Percentiles rank a stretch among this genome's conserved stretches.
These are phyloP conservation scores for Thalassiosira mediterranea DNA, from an alignment of 352 stramenopile species.

Conservation along the genomic window DNA sequence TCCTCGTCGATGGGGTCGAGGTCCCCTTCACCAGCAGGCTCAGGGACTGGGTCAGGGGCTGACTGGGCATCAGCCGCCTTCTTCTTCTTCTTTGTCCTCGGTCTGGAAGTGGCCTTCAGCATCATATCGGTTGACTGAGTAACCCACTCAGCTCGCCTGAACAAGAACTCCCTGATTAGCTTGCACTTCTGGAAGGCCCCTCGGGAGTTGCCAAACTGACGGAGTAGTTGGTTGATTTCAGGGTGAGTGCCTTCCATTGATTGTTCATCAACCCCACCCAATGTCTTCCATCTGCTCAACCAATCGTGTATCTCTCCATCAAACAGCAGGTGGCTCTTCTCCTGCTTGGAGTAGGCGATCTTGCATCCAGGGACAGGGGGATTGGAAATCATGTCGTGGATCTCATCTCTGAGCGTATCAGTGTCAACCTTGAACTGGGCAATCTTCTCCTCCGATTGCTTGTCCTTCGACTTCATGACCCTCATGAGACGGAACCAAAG, in stretches of 20 bases:
- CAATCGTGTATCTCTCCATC: not conserved
- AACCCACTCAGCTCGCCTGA: slow-evolving; percentile 4
- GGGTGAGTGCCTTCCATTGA: slow-evolving; percentile 13
- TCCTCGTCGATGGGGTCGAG: too few relatives aligned
- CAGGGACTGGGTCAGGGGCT: too few relatives aligned
- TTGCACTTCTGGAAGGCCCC: not conserved
- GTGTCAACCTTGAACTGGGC: not conserved
- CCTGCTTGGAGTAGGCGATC: not conserved
- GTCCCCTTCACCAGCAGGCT: too few relatives aligned
- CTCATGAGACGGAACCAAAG: slow-evolving; percentile 4
- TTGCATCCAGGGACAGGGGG: not conserved
- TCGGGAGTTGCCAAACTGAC: slow-evolving; percentile 1
- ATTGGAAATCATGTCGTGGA: too few relatives aligned
- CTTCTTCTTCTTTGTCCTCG: not conserved
- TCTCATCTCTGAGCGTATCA: not conserved
- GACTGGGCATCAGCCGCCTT: too few relatives aligned
- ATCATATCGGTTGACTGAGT: slow-evolving; percentile 3
- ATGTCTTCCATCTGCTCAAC: not conserved
- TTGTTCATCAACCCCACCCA: slow-evolving; percentile 14
- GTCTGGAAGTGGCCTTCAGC: not conserved
- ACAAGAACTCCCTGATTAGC: slow-evolving; percentile 11
- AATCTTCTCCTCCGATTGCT: not conserved
- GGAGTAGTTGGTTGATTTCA: slow-evolving; percentile 6
- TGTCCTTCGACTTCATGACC: slow-evolving; percentile 8
- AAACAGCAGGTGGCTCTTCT: slow-evolving; percentile 18